A percentile compares a stretch with the other conserved stretches of the same genome.
Evolutionary conservation across 257 asterid species (phyloP).

Genomic region (Paraleonurus japonicus): DNA sequence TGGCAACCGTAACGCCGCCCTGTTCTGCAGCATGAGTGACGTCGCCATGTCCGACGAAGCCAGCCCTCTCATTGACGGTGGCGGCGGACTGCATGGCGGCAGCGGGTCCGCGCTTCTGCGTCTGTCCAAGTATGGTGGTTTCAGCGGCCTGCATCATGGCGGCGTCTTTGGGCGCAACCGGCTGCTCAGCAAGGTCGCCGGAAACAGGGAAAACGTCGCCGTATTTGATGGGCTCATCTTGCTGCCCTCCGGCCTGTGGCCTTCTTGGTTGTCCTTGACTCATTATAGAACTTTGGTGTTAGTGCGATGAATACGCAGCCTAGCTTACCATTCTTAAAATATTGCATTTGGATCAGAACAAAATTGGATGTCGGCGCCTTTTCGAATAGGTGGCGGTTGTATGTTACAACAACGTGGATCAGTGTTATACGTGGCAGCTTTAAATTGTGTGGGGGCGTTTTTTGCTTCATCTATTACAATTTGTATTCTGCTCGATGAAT

Average conservation of each 20-base stretch:
- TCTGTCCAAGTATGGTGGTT: slow-evolving; percentile 45
- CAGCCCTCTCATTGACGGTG: slow-evolving; percentile 46
- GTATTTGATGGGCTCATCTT: slow-evolving; percentile 47
- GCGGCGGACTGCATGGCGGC: slow-evolving; percentile 69
- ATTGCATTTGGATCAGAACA: background rate
- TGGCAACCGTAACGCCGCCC: slow-evolving; percentile 48
- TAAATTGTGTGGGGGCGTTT: background rate
- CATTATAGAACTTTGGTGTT: slow-evolving; percentile 24
- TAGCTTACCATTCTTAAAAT: no score
- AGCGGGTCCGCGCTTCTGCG: slow-evolving; percentile 58
- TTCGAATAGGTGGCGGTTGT: slow-evolving; percentile 12
- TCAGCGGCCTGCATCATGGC: slow-evolving; percentile 75
- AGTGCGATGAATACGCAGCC: no score
- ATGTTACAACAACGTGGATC: slow-evolving; percentile 12
- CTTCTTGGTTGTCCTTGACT: slow-evolving; percentile 51
- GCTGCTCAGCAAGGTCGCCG: slow-evolving; percentile 49
- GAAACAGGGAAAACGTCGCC: slow-evolving; percentile 59
- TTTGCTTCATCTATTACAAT: no score
- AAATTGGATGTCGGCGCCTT: background rate
- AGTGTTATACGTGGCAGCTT: slow-evolving; percentile 17
- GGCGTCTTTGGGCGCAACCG: slow-evolving; percentile 64
- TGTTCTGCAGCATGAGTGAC: slow-evolving; percentile 35
- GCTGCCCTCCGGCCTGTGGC: slow-evolving; percentile 31
- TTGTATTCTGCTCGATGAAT: no score
- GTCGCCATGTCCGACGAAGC: slow-evolving; percentile 47